Evolutionary conservation across 805 yeast species (phyloP).

Genomic region (Maudiozyma pseudohumilis): DNA sequence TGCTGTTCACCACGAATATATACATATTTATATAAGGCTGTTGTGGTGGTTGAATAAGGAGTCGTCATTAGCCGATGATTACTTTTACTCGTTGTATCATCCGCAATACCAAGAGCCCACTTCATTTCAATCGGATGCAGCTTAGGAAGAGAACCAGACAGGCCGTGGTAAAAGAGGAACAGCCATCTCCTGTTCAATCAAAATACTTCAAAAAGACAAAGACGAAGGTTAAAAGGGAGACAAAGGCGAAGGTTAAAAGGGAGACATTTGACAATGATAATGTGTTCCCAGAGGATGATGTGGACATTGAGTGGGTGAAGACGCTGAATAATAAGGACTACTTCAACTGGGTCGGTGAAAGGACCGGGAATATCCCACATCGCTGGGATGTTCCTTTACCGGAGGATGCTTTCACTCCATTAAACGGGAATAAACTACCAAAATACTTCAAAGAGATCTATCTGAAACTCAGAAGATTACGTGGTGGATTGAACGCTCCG

Average conservation of each 20-base stretch:
- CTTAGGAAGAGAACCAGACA: background rate
- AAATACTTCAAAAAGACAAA: constrained; percentile 4
- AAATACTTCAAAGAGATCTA: constrained; percentile 47
- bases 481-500: constrained; percentile 60
- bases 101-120: too few relatives aligned
- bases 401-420: constrained; percentile 7
- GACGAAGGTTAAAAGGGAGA: constrained; percentile 3
- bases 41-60: too few relatives aligned
- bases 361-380: constrained; percentile 20
- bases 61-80: too few relatives aligned
- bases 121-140: too few relatives aligned
- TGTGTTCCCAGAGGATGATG: constrained; percentile 3
- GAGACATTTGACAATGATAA: background rate
- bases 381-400: constrained; percentile 15
- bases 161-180: background rate
- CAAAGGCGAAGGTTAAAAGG: constrained; percentile 2
- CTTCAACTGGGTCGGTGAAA: constrained; percentile 18
- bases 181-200: constrained; percentile 1
- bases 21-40: too few relatives aligned
- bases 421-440: constrained; percentile 25
- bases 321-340: constrained; percentile 19
- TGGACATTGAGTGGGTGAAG: constrained; percentile 23
- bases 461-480: constrained; percentile 53
- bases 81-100: too few relatives aligned
- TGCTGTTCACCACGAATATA: too few relatives aligned